Evolutionary conservation across 176 grass and related monocot species (phyloP).

Genomic region (Bromus sterilis): DNA sequence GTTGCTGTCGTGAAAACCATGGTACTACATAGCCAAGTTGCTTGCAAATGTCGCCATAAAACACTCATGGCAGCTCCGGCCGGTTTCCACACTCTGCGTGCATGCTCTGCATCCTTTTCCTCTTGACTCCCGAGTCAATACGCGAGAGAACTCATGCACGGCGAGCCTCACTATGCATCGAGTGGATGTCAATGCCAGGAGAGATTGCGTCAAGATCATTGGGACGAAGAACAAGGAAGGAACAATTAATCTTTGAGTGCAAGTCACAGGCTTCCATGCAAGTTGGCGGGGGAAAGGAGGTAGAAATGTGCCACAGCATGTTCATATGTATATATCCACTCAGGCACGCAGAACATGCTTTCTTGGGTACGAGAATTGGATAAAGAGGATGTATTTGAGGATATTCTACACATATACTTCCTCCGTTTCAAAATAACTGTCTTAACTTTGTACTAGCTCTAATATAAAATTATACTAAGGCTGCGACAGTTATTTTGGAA

Average conservation of each 20-base stretch:
- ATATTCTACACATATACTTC: no score
- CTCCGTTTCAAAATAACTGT: no score
- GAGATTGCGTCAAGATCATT: background rate
- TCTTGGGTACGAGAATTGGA: no score
- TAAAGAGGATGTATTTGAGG: no score
- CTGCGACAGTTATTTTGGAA: no score
- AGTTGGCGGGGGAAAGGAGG: background rate
- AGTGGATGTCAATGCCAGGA: background rate
- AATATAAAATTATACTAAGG: no score
- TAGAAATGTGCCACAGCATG: background rate
- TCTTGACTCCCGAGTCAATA: background rate
- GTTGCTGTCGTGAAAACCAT: no score
- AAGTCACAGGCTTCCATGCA: background rate
- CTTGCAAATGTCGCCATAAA: background rate
- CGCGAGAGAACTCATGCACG: background rate
- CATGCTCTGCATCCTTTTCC: no score
- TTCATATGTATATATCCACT: background rate
- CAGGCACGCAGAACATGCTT: no score
- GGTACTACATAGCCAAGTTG: background rate
- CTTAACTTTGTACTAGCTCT: no score
- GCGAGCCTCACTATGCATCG: no score
- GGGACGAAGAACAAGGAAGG: background rate
- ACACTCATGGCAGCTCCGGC: background rate
- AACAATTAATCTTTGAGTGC: slow-evolving; percentile 4
- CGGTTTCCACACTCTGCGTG: background rate